Base-by-base conservation (phyloP, 2,329 filamentous ascomycete species). In the Exophiala alcalophila region DNA sequence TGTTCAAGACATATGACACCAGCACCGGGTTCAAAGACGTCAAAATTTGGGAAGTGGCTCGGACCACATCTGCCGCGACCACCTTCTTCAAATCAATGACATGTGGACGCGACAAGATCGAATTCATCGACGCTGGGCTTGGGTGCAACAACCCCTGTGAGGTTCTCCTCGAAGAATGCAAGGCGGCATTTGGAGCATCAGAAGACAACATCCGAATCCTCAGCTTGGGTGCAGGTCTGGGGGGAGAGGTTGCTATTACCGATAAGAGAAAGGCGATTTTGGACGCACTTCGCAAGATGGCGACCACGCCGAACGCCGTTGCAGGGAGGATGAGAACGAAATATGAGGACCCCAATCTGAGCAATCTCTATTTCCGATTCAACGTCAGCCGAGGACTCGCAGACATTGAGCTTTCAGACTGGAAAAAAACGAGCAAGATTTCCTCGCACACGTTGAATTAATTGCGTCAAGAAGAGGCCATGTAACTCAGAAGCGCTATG, bases 101-200 rank as follows among this genome's bases (percentile, higher is more conserved):
- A 0, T 60, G 75, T 19, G 63, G 61, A 1, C 44, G 45, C 2
- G 59, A 58, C n/a, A n/a, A n/a, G n/a, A n/a, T n/a, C 2, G 30
- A 46, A 1, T 73, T 68, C 42, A 57, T 70, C 8, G 72, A 75
- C 50, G 70, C 67, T 1, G 69, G 61, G 0, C 47, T 64, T 5
- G 62, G 64, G 0, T 53, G 38, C 1, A 76, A 75, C 53, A 76
- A 75, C 43, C 72, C 71, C 2, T 56, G 70, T 14, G 45, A 57
- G 5, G 47, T 62, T 20, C 43, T 72, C 6, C 67, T 60, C 63
- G 57, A 58, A 18, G 58, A 72, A 50, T 67, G 65, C 4, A n/a
- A n/a, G 46, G 56, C 35, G 56, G 61, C n/a, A 43, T 67, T 2
- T 69, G 58, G 59, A 59, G 52, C 40, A 26, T 47, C 11, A 44